A percentile compares a stretch with the other conserved stretches of the same genome.
Conservation (phyloP, 192 early-diverging fungal genomes). For the Lobosporangium transversale region DNA sequence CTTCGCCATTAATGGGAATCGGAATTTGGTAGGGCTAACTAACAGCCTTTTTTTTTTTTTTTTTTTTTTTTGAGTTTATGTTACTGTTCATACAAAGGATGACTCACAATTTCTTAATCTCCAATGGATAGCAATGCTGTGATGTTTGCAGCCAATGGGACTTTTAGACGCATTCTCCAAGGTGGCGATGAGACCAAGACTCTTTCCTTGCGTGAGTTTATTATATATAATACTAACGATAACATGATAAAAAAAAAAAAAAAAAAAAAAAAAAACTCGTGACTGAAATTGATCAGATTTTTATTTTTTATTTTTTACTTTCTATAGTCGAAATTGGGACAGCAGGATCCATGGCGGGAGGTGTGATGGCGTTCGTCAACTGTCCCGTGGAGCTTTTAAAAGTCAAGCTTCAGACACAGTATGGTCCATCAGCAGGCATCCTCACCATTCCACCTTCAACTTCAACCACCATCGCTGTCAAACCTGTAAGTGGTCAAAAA, state of each 20-base stretch:
- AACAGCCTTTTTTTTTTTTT: neutral
- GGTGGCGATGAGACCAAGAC: constrained; percentile 54
- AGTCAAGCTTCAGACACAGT: constrained; percentile 76
- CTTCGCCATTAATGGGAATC: constrained; percentile 74
- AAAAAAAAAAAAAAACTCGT: neutral
- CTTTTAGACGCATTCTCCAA: constrained; percentile 66
- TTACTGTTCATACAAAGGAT: constrained; percentile 3
- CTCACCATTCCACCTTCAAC: neutral
- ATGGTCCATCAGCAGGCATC: constrained; percentile 26
- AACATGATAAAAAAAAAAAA: neutral
- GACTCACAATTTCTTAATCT: constrained; percentile 20
- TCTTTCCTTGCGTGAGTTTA: constrained; percentile 58
- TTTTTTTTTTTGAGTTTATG: neutral
- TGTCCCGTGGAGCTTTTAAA: constrained; percentile 76
- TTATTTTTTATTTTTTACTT: constrained; percentile 6
- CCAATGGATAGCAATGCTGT: constrained; percentile 67
- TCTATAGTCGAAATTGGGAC: constrained; percentile 59
- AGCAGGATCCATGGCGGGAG: constrained; percentile 69
- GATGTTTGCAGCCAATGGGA: constrained; percentile 72
- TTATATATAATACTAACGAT: neutral
- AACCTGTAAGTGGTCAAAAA: constrained; percentile 37
- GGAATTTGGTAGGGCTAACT: constrained; percentile 73
- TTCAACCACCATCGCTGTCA: constrained; percentile 5
- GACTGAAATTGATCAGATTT: neutral
- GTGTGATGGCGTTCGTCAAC: constrained; percentile 77